A percentile compares a stretch with the other conserved stretches of the same genome.
phyloP scores from a whole-genome alignment of 2,329 filamentous ascomycete genomes.

The Colletotrichum chrysophilum region DNA sequence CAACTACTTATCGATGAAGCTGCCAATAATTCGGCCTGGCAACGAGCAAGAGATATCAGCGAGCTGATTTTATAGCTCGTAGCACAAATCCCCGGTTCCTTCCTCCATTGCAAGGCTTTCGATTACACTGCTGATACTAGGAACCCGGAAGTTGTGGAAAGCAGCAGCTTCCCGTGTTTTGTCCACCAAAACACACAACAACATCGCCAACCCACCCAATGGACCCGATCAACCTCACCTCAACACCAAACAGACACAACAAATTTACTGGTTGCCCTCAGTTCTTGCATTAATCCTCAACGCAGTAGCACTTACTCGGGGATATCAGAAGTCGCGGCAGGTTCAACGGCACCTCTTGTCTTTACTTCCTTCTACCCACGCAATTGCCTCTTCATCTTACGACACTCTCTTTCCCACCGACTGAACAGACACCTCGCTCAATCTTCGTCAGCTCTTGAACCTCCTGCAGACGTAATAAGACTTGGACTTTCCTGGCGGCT shows the following conservation, averaged over 20 bases:
- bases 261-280: background rate
- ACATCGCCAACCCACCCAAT: background rate
- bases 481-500: background rate
- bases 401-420: accelerated
- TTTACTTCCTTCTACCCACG: background rate
- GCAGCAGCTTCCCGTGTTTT: background rate
- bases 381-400: accelerated
- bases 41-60: background rate
- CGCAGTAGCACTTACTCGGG: background rate
- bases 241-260: background rate
- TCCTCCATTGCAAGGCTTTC: accelerated
- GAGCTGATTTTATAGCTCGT: background rate
- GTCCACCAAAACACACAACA: background rate
- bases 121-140: background rate
- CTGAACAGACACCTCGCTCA: accelerated
- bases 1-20: background rate
- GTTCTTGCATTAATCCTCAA: too few species aligned
- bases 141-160: accelerated
- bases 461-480: accelerated
- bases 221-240: background rate
- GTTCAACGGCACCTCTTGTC: background rate
- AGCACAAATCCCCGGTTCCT: accelerated
- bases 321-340: background rate
- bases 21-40: background rate
- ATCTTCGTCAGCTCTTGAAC: background rate